Evolutionary conservation across 805 yeast genomes (phyloP), one percentile per base, ranked within the genome.

Genomic region (Candida broadrunensis): DNA sequence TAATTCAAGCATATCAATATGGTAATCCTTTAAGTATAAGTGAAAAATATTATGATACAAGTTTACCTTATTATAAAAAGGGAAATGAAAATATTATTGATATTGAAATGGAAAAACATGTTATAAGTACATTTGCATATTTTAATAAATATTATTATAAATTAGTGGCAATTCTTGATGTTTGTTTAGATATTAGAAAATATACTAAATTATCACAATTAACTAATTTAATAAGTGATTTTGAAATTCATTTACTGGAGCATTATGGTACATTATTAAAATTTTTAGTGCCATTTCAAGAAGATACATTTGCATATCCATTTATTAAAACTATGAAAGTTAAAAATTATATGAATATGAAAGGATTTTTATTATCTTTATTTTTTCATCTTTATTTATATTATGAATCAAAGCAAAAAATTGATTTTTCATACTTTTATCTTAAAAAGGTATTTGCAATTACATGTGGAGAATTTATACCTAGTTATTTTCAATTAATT

Each of bases 371-470:
- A 4, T 35, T 58, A 14, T 56, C 66, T 1, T 36, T 66, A 17
- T 57, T 60, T 39, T 56, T 50, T 27, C 69, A 65, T 36, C 38
- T 78, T 3, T 61, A 62, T 39, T 46, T 65, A n/a, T 67, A 69
- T 44, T 75, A 69, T 43, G 77, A 72, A 45, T 35, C 40, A 6
- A 47, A 49, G 15, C 41, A 48, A 0, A 53, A 66, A 18, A 21
- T 47, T 1, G 55, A 54, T 1, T 56, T 64, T 34, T 54, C 73
- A 1, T 66, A 57, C 42, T 61, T 59, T 36, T 69, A 62, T 43
- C 39, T 67, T 29, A 63, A 59, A 35, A 66, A 66, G 35, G 36
- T 58, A 5, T 36, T 58, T 21, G 33, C 68, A 1, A 50, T 50
- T 3, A 21, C 52, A 9, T 42, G 55, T 13, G 46, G 60, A 13